Conservation (phyloP, 2,329 filamentous ascomycete genomes). For the Aspergillus aculeatus region DNA sequence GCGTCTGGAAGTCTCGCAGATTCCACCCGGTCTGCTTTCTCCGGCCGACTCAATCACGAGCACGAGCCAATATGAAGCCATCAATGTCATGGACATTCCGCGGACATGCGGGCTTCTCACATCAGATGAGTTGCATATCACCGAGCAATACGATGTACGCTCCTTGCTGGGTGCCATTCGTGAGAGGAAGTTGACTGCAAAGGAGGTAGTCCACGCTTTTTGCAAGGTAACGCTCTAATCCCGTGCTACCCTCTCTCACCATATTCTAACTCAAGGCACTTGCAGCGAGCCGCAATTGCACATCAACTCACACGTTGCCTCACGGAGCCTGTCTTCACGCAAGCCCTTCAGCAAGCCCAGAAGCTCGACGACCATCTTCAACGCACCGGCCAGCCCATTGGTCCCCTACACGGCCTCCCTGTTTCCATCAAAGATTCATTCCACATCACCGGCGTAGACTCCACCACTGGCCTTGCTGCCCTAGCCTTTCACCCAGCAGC, state of each 20-base stretch:
- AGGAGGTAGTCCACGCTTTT: constrained; percentile 54
- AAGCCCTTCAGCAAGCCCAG: constrained; percentile 50
- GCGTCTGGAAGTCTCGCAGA: constrained; percentile 33
- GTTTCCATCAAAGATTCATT: constrained; percentile 53
- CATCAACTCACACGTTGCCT: constrained; percentile 49
- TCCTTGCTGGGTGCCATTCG: constrained; percentile 29
- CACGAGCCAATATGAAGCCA: constrained; percentile 29
- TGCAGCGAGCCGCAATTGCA: constrained; percentile 36
- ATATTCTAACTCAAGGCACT: background rate
- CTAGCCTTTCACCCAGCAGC: constrained; percentile 60
- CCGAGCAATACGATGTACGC: constrained; percentile 51
- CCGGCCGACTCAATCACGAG: constrained; percentile 37
- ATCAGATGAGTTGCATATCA: constrained; percentile 54
- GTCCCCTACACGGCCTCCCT: constrained; percentile 63
- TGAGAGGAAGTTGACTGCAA: constrained; percentile 32
- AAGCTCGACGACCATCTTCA: constrained; percentile 48
- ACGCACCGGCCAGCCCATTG: constrained; percentile 46
- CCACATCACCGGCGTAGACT: constrained; percentile 50
- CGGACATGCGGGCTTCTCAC: constrained; percentile 54
- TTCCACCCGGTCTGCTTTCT: constrained; percentile 37
- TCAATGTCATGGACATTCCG: constrained; percentile 51
- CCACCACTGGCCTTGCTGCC: constrained; percentile 57
- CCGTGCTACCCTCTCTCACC: background rate
- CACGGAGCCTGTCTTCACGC: constrained; percentile 52
- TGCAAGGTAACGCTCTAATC: constrained; percentile 43